Conservation (phyloP, 495 filamentous ascomycete species). For the Letharia columbiana region DNA sequence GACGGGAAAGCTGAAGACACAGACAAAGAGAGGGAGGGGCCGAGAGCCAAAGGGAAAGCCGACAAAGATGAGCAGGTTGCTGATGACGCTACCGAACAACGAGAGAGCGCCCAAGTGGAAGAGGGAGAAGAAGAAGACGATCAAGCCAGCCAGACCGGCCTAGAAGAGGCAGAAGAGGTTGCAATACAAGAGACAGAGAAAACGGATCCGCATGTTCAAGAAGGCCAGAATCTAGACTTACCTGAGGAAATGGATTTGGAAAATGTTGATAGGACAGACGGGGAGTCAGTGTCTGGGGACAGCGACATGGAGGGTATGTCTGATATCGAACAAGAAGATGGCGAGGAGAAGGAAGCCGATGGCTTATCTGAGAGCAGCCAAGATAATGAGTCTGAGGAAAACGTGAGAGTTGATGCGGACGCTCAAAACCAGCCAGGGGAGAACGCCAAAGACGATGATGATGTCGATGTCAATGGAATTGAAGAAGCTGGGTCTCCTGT, state of each 20-base stretch:
- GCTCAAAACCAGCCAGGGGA: conserved; percentile 3
- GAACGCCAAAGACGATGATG: conserved; percentile 30
- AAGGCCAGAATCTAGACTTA: conserved; percentile 56
- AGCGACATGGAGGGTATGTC: conserved; percentile 63
- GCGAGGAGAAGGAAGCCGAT: conserved; percentile 15
- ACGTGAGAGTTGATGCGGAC: conserved; percentile 30
- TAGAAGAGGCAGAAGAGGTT: conserved; percentile 54
- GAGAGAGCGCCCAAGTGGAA: conserved; percentile 34
- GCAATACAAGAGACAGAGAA: conserved; percentile 53
- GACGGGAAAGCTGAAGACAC: conserved; percentile 71
- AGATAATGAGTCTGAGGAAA: conserved; percentile 46
- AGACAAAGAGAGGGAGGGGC: conserved; percentile 65
- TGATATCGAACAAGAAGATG: conserved; percentile 51
- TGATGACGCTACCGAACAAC: conserved; percentile 35
- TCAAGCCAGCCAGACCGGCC: conserved; percentile 48
- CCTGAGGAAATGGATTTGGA: conserved; percentile 65
- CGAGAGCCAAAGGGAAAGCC: conserved; percentile 39
- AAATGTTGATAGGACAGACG: conserved; percentile 52
- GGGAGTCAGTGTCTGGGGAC: conserved; percentile 57
- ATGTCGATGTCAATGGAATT: conserved; percentile 36
- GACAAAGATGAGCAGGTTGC: conserved; percentile 35
- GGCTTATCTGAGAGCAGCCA: conserved; percentile 43
- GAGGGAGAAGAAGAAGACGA: conserved; percentile 36
- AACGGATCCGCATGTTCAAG: conserved; percentile 63
- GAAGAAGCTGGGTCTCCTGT: conserved; percentile 40